phyloP scores from a whole-genome alignment of 352 stramenopile genomes.

The Phytophthora sp. region DNA sequence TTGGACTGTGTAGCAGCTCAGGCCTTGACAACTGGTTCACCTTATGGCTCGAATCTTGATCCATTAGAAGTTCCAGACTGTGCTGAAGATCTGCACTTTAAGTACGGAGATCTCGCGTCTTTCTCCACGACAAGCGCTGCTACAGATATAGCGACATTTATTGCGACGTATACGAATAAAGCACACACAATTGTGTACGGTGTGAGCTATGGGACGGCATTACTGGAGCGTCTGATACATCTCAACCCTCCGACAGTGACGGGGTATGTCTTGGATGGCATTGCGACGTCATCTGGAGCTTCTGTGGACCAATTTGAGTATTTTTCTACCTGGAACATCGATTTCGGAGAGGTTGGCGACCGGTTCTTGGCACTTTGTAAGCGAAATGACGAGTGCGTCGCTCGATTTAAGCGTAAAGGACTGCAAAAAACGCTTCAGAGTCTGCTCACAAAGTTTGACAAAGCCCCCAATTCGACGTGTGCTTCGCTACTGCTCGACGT shows the following conservation, averaged over 20 bases:
- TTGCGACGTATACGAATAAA: constrained; percentile 26
- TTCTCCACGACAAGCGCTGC: constrained; percentile 52
- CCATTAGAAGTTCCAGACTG: constrained; percentile 38
- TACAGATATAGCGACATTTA: constrained; percentile 35
- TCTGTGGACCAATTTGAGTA: constrained; percentile 36
- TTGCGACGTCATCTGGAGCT: constrained; percentile 38
- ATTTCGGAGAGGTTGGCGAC: constrained; percentile 41
- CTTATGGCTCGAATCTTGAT: constrained; percentile 23
- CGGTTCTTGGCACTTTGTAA: constrained; percentile 34
- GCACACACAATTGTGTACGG: constrained; percentile 44
- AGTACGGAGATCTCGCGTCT: constrained; percentile 44
- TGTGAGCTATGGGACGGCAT: constrained; percentile 55
- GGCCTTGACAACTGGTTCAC: constrained; percentile 41
- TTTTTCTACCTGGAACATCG: constrained; percentile 49
- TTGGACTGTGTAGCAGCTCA: constrained; percentile 50
- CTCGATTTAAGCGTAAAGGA: constrained; percentile 19
- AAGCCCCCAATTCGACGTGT: constrained; percentile 32
- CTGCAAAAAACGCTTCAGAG: constrained; percentile 23
- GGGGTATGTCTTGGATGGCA: constrained; percentile 56
- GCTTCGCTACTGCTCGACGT: constrained; percentile 14
- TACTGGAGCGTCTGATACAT: constrained; percentile 58
- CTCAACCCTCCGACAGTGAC: constrained; percentile 40
- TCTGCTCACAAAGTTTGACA: constrained; percentile 31
- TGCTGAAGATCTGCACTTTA: constrained; percentile 37
- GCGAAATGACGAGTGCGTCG: constrained; percentile 22